phyloP scores from a whole-genome alignment of 768 basidiomycete genomes.

The Pholiota molesta region DNA sequence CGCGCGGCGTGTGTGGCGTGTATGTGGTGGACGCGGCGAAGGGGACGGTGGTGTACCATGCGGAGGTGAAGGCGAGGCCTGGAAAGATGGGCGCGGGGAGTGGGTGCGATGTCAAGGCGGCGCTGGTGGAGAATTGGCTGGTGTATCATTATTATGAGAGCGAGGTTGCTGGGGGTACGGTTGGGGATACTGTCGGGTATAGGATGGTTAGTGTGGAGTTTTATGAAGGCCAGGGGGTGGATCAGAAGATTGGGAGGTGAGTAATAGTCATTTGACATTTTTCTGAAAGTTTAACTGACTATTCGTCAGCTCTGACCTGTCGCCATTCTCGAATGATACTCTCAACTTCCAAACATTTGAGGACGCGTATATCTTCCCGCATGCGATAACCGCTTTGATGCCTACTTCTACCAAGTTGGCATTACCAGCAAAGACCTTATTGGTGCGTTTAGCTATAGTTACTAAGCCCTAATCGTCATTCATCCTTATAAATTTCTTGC shows the following conservation, averaged over 20 bases:
- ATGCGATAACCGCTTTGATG: conserved; percentile 67
- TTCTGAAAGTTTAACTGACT: background rate
- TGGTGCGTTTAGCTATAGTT: conserved; percentile 47
- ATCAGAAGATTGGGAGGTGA: conserved; percentile 76
- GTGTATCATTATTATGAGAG: conserved; percentile 85
- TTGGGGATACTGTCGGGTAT: conserved; percentile 62
- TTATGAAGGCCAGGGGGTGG: conserved; percentile 73
- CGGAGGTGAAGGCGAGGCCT: conserved; percentile 45
- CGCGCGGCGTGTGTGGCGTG: conserved; percentile 52
- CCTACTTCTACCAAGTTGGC: conserved; percentile 88
- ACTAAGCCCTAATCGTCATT: background rate
- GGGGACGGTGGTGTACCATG: conserved; percentile 75
- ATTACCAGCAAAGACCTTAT: conserved; percentile 87
- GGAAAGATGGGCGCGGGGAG: conserved; percentile 10
- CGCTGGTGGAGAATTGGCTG: conserved; percentile 89
- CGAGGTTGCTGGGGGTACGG: conserved; percentile 43
- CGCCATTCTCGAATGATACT: conserved; percentile 51
- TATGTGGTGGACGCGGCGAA: conserved; percentile 82
- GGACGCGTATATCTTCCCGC: conserved; percentile 71
- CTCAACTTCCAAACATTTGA: conserved; percentile 61
- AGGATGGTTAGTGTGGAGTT: conserved; percentile 84
- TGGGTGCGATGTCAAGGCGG: conserved; percentile 68
- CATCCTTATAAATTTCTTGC: background rate
- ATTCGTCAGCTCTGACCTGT: conserved; percentile 43
- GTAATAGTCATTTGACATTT: conserved; percentile 23